phyloP scores from a whole-genome alignment of 257 asterid species.

The Solanum sejunctum region DNA sequence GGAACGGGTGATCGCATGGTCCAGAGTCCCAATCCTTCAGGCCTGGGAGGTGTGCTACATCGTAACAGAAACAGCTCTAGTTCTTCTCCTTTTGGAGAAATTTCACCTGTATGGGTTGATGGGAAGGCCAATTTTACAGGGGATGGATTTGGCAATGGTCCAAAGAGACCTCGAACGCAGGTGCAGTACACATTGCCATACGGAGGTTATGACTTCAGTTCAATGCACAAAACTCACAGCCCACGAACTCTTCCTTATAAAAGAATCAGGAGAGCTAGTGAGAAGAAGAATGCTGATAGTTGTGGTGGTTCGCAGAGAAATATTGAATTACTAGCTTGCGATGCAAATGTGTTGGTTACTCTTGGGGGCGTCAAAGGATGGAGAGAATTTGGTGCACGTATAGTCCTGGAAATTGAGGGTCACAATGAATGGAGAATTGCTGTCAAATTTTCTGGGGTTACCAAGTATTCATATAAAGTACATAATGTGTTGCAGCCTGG shows the following conservation, averaged over 20 bases:
- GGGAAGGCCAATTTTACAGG: conserved; percentile 33
- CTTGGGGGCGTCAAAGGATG: conserved; percentile 76
- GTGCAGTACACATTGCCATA: conserved; percentile 79
- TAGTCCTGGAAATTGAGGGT: conserved; percentile 63
- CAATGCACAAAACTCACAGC: conserved; percentile 40
- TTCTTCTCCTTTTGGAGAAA: conserved; percentile 43
- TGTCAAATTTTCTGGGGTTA: conserved; percentile 61
- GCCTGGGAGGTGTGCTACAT: conserved; percentile 27
- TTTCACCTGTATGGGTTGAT: conserved; percentile 46
- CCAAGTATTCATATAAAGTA: conserved; percentile 67
- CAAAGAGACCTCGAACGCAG: conserved; percentile 87
- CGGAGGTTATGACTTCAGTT: conserved; percentile 39
- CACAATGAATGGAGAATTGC: conserved; percentile 83
- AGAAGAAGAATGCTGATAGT: conserved; percentile 55
- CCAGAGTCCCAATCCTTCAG: conserved; percentile 26
- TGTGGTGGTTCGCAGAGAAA: conserved; percentile 44
- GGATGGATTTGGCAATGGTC: conserved; percentile 63
- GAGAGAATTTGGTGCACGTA: conserved; percentile 76
- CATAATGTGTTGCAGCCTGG: conserved; percentile 75
- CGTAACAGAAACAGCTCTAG: conserved; percentile 32
- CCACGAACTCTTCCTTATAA: conserved; percentile 59
- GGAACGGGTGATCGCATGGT: conserved; percentile 23
- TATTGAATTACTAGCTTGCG: conserved; percentile 41
- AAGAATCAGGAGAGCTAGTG: conserved; percentile 82
- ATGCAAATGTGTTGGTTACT: conserved; percentile 71